phyloP scores from a whole-genome alignment of 352 stramenopile genomes.

The Pythium insidiosum region DNA sequence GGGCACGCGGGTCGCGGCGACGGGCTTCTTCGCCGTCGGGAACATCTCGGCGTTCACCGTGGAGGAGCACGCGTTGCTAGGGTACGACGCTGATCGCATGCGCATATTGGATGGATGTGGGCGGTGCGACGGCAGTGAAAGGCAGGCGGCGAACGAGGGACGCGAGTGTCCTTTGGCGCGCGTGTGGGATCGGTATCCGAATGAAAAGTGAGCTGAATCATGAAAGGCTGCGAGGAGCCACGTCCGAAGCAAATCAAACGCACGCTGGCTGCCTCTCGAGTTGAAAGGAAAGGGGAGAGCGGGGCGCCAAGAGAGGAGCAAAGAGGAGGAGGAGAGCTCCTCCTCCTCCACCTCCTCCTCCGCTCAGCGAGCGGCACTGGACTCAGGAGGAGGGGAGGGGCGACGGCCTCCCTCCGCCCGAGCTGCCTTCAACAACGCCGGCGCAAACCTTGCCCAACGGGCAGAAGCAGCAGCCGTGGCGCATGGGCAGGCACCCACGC shows the following conservation, averaged over 20 bases:
- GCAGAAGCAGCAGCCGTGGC: too few relatives aligned
- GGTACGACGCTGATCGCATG: slow-evolving; percentile 17
- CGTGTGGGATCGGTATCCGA: slow-evolving; percentile 10
- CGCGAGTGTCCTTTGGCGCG: slow-evolving; percentile 14
- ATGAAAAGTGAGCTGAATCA: slow-evolving; percentile 17
- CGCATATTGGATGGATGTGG: slow-evolving; percentile 10
- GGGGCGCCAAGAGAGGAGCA: slow-evolving; percentile 2
- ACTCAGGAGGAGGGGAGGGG: too few relatives aligned
- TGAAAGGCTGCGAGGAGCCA: slow-evolving; percentile 22
- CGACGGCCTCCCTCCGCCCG: too few relatives aligned
- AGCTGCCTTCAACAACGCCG: too few relatives aligned
- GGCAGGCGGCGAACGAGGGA: not conserved
- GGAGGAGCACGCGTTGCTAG: slow-evolving; percentile 1
- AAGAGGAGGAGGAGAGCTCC: not conserved
- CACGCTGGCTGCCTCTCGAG: not conserved
- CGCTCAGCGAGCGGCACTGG: too few relatives aligned
- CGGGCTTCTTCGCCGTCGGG: slow-evolving; percentile 7
- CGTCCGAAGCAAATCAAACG: slow-evolving; percentile 13
- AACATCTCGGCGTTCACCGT: not conserved
- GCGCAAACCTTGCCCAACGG: too few relatives aligned
- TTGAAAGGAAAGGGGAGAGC: not conserved
- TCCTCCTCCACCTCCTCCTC: too few relatives aligned
- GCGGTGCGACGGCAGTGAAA: not conserved
- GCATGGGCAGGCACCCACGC: too few relatives aligned
- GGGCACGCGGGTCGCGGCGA: slow-evolving; percentile 34